Evolutionary conservation across 2,329 filamentous ascomycete genomes (phyloP).

Genomic region (Phialophora macrospora): DNA sequence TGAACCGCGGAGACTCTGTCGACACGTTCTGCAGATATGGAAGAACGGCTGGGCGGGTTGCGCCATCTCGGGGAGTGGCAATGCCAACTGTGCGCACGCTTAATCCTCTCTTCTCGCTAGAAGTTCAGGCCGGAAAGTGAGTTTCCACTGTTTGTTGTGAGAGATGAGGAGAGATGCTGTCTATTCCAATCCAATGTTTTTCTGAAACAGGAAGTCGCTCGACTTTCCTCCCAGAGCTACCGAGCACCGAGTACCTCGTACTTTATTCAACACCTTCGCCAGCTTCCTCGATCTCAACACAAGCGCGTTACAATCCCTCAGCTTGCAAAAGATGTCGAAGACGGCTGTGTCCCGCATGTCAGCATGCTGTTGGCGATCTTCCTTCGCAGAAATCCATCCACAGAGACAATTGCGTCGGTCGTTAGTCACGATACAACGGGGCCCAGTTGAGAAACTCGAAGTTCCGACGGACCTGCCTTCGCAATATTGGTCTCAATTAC

Average conservation of each 20-base stretch:
- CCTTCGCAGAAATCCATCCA: constrained; percentile 63
- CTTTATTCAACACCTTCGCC: neutral
- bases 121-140: neutral
- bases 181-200: constrained; percentile 8
- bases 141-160: neutral
- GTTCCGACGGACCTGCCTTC: constrained; percentile 50
- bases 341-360: constrained; percentile 65
- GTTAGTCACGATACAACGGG: constrained; percentile 56
- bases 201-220: constrained; percentile 10
- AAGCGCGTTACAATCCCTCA: neutral
- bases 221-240: constrained; percentile 14
- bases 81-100: neutral
- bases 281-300: neutral
- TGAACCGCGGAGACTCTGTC: constrained; percentile 36
- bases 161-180: neutral
- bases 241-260: neutral
- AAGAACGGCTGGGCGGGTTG: constrained; percentile 47
- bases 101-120: neutral
- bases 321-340: constrained; percentile 59
- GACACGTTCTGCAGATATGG: constrained; percentile 46
- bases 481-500: constrained; percentile 51
- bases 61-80: constrained; percentile 42
- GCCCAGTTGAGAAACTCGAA: constrained; percentile 48
- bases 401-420: constrained; percentile 54
- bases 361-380: constrained; percentile 70